Base-by-base conservation (phyloP, 495 filamentous ascomycete genomes). In the Bacidia gigantensis region DNA sequence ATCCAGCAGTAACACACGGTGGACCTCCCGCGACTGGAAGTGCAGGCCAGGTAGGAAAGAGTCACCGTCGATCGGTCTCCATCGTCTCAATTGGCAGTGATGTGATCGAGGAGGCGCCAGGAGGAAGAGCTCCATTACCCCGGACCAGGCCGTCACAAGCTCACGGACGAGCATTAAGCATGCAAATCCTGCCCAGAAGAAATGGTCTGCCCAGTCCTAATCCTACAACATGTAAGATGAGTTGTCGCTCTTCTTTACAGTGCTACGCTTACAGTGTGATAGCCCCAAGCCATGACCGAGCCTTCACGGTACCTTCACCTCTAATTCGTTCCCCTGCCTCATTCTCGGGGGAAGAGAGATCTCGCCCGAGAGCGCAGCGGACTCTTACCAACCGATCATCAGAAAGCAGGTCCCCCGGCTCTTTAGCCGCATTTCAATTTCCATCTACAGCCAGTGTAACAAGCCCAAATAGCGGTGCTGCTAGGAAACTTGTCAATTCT, bases 61-160 rank as follows among this genome's bases (percentile, higher is more conserved):
- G 71, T 56, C 83, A 86, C 62, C 77, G 81, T 54, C 68, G 90
- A 62, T 95, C 90, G 0, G 77, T 98, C 26, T 96, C 92, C n/a
- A 97, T 98, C 56, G 79, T 96, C 20, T 97, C 92, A 3, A 76
- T 97, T 56, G 86, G 86, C 46, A 79, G 81, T 50, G 77, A 83
- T 49, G 64, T 64, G 24, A 70, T 69, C 40, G 59, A 63, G 50
- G 67, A 73, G 65, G 64, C 69, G 59, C 65, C 71, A 62, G 40
- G 38, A 48, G 53, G 58, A 22, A 46, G 60, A 35, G 46, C 42
- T 3, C 42, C 49, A 12, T 43, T 56, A 3, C 40, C 51, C 5
- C 62, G 75, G n/a, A 71, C 71, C 50, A 70, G 76, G 46, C 72
- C 79, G 21, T 51, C 52, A 23, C 77, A 77, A 60, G 75, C 79